Percentiles rank a stretch among this genome's conserved stretches.
These are phyloP conservation scores for Verticillium nonalfalfae DNA, from an alignment of 2,329 filamentous ascomycete species.

Conservation along the genomic window DNA sequence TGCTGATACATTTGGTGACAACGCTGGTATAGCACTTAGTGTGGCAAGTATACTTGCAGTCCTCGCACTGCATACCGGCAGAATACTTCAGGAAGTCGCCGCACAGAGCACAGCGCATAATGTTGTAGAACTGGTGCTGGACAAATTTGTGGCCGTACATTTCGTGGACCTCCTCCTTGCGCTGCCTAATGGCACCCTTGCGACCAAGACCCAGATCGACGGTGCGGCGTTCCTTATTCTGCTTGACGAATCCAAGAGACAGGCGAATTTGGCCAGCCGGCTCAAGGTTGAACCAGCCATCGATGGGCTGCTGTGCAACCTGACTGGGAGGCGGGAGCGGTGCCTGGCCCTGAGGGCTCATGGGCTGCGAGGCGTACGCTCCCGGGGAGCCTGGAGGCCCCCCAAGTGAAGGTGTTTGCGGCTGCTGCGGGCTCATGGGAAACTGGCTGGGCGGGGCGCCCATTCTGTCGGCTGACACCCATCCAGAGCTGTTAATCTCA, in stretches of 20 bases:
- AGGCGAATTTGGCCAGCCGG: conserved; percentile 90
- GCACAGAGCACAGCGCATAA: conserved; percentile 97
- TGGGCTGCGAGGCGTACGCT: conserved; percentile 24
- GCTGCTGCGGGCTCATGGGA: conserved; percentile 45
- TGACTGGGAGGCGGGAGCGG: conserved; percentile 37
- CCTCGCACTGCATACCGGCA: conserved; percentile 97
- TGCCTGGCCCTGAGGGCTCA: conserved; percentile 17
- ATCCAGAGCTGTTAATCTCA: conserved; percentile 88
- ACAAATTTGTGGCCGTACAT: conserved; percentile 99
- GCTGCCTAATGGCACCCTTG: conserved; percentile 93
- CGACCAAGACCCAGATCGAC: conserved; percentile 88
- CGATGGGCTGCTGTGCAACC: conserved; percentile 59
- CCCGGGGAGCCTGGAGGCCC: conserved; percentile 36
- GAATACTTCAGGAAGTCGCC: conserved; percentile 98
- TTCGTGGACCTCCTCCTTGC: conserved; percentile 96
- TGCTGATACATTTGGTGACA: conserved; percentile 99
- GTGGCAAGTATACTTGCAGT: conserved; percentile 99
- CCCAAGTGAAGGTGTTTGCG: conserved; percentile 31
- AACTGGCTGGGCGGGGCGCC: conserved; percentile 56
- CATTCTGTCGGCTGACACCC: conserved; percentile 97
- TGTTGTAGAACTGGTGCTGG: conserved; percentile 99
- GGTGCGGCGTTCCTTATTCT: conserved; percentile 72
- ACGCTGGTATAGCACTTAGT: conserved; percentile 95
- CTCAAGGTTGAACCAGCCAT: conserved; percentile 96
- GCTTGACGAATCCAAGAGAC: conserved; percentile 86